Evolutionary conservation across 805 yeast genomes (phyloP).

Genomic region (Saccharomycopsis capsularis): DNA sequence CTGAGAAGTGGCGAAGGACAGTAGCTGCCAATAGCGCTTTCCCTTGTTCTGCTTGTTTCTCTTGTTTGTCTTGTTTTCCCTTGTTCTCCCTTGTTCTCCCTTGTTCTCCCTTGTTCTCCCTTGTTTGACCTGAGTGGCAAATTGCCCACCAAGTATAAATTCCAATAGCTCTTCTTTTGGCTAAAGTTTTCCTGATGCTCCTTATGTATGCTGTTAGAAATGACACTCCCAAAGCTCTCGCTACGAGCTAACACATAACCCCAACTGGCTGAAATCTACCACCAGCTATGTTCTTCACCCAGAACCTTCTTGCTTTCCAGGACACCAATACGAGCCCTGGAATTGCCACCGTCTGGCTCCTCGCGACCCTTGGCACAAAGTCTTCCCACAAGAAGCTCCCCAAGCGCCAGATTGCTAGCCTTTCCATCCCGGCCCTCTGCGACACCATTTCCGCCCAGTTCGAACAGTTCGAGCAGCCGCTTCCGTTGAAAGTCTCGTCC

Average conservation of each 20-base stretch:
- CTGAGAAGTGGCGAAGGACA: no score
- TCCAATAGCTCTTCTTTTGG: no score
- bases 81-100: not conserved
- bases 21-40: no score
- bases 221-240: no score
- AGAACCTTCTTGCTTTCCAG: not conserved
- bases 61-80: not conserved
- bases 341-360: slow-evolving; percentile 29
- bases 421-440: slow-evolving; percentile 41
- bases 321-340: slow-evolving; percentile 21
- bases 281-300: slow-evolving; percentile 3
- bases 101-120: not conserved
- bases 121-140: not conserved
- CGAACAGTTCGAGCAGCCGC: no score
- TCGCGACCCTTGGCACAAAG: slow-evolving; percentile 8
- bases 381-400: slow-evolving; percentile 25
- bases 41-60: not conserved
- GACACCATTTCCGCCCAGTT: slow-evolving; percentile 25
- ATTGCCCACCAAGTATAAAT: not conserved
- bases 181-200: no score
- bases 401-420: slow-evolving; percentile 30
- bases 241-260: no score
- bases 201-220: no score
- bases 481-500: slow-evolving; percentile 32
- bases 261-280: no score